Base-by-base conservation (phyloP, 164 flowering plant genomes). In the Chloranthus sessilifolius region DNA sequence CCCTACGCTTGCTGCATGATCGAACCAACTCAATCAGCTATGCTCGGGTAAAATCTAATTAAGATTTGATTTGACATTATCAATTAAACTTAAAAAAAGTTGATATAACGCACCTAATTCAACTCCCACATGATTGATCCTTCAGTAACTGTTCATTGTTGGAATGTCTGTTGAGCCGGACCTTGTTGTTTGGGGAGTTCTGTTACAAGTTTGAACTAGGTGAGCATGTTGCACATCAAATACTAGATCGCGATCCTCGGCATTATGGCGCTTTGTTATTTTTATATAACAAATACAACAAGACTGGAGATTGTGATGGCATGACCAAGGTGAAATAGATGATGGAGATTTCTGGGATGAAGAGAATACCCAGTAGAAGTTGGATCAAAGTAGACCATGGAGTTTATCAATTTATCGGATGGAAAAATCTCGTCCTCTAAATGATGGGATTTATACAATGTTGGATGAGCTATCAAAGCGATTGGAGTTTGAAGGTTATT, bases 191-290 rank as follows among this genome's bases (percentile, higher is more conserved):
- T 47, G 50, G 77, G 46, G 55, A 48, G 60, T 61, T 56, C 25
- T 63, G 68, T 55, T 59, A 71, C 22, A 36, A 67, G 39, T 50
- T 39, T 21, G 55, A 61, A 35, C 66, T 70, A 64, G 77, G 73
- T 20, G 71, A 64, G 50, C 53, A 64, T 38, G 50, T 63, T 1
- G 77, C 69, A n/a, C 59, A 43, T 56, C 65, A 56, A 35, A 65
- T 75, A 15, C 48, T 73, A 27, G 61, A 64, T 36, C 64, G 67
- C 14, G 62, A 72, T n/a, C 73, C 80, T 34, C 63, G 59, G 19
- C 73, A 72, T 62, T 71, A 62, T 61, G 80, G 77, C 12, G 58
- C 56, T 28, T 64, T 62, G 53, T 75, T 75, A 2, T 38, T 69
- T n/a, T 33, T 75, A 42, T 75, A 75, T 31, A 69, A 70, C 51